These are phyloP conservation scores for Solanum microdontum DNA, from an alignment of 257 asterid species.

Conservation along the genomic window DNA sequence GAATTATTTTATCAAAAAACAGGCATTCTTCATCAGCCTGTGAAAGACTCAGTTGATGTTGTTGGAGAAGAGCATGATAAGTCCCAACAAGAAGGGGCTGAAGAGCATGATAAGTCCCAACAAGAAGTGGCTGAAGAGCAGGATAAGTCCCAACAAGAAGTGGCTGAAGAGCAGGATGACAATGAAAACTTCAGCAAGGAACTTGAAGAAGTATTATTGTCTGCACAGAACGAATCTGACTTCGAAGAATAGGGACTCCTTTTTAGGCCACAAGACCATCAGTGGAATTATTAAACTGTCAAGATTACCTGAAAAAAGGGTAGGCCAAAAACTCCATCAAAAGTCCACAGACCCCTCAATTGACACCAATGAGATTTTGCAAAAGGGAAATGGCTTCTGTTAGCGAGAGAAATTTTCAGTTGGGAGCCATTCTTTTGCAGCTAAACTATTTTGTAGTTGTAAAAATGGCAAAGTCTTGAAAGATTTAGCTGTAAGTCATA, in stretches of 20 bases:
- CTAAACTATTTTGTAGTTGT: not conserved
- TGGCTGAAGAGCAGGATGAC: not conserved
- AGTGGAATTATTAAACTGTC: not conserved
- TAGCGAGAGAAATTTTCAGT: too few relatives aligned
- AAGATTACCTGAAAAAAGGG: not conserved
- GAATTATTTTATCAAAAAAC: conserved; percentile 41
- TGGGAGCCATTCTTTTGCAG: not conserved
- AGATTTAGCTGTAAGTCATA: not conserved
- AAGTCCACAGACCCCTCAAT: not conserved
- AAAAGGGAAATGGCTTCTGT: not conserved
- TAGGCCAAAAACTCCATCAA: not conserved
- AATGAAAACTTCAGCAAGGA: conserved; percentile 17
- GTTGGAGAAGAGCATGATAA: not conserved
- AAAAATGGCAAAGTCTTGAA: not conserved
- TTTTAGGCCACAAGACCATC: not conserved
- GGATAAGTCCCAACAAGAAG: not conserved
- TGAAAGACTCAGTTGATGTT: not conserved
- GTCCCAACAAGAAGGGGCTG: not conserved
- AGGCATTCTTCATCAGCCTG: conserved; percentile 10
- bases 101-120: not conserved
- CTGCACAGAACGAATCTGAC: conserved; percentile 1
- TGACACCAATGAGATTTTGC: too few relatives aligned
- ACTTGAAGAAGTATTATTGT: conserved; percentile 18
- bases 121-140: not conserved
- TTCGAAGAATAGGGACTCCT: not conserved